Evolutionary conservation across 2,329 filamentous ascomycete species (phyloP), one percentile per base, ranked within the genome.

Genomic region (Thelonectria rubi): DNA sequence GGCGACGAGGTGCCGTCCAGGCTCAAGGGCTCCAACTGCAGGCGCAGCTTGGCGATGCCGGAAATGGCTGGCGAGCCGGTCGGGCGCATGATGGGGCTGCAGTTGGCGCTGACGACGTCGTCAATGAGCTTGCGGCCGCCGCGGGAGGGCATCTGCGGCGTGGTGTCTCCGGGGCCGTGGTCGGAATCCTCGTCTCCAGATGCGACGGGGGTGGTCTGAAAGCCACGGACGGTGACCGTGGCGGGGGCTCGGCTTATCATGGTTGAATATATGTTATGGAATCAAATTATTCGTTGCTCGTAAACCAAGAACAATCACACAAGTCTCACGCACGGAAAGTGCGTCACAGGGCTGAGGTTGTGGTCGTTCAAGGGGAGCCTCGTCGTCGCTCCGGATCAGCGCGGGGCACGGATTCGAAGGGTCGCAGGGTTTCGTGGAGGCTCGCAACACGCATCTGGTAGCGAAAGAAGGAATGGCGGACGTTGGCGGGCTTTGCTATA

Each of bases 11-110:
- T 78, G 18, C 72, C 78, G 64, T 88, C 85, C 14, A 97, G 81
- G 71, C 86, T 91, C 55, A 97, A 80, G 2, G 89, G 87, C 63
- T 97, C 93, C 60, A 97, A 83, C 73, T 95, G 90, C 75, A 90
- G 83, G 74, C 93, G 93, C 72, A 97, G 81, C 70, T 90, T 91
- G 72, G 92, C 91, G 70, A 97, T 93, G 49, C 93, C 93, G 62
- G 90, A 89, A 30, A 88, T 72, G 50, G 80, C 82, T 11, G 85
- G 84, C 17, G 86, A 86, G 15, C 80, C 75, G 24, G 76, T 72
- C n/a, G 77, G 78, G 49, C 86, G 83, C 64, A 90, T 75, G 54
- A 82, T 74, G 8, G 88, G 88, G 74, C 87, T 89, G 76, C 86
- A 88, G 75, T 91, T 81, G 58, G 84, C 83, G 74, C 85, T 88